Percentiles rank a stretch among this genome's conserved stretches.
These are phyloP conservation scores for Brassica carinata DNA, from an alignment of 345 rosid genomes.

Conservation along the genomic window DNA sequence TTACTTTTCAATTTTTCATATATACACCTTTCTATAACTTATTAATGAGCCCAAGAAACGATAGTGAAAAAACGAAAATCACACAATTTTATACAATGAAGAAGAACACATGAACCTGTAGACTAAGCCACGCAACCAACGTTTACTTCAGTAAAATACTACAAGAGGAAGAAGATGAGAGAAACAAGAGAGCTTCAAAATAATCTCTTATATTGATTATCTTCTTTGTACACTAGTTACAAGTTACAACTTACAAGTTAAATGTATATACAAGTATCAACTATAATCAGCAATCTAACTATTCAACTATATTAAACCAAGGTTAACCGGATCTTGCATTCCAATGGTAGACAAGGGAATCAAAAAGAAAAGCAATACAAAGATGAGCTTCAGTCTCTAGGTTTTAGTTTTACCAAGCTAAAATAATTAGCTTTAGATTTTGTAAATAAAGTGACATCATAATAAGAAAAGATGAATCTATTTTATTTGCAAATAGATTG, in stretches of 20 bases:
- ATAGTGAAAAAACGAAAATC: background rate
- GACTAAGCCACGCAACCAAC: background rate
- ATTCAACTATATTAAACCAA: background rate
- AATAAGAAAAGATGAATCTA: slow-evolving; percentile 25
- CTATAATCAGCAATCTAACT: background rate
- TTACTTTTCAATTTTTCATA: slow-evolving; percentile 9
- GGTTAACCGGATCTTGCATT: background rate
- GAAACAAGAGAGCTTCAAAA: background rate
- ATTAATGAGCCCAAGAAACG: background rate
- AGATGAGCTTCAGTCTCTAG: background rate
- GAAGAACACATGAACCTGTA: background rate
- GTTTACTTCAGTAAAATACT: background rate
- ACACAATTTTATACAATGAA: background rate
- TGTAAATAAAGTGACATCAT: background rate
- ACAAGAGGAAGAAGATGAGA: background rate
- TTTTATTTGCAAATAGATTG: slow-evolving; percentile 35
- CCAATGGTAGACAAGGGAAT: background rate
- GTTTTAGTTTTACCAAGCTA: background rate
- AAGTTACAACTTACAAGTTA: background rate
- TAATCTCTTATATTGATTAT: background rate
- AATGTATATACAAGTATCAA: background rate
- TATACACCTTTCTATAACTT: slow-evolving; percentile 18
- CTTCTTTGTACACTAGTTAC: background rate
- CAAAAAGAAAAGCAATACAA: background rate
- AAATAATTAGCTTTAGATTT: background rate